Evolutionary conservation across 495 filamentous ascomycete genomes (phyloP).

Genomic region (Cudoniella acicularis): DNA sequence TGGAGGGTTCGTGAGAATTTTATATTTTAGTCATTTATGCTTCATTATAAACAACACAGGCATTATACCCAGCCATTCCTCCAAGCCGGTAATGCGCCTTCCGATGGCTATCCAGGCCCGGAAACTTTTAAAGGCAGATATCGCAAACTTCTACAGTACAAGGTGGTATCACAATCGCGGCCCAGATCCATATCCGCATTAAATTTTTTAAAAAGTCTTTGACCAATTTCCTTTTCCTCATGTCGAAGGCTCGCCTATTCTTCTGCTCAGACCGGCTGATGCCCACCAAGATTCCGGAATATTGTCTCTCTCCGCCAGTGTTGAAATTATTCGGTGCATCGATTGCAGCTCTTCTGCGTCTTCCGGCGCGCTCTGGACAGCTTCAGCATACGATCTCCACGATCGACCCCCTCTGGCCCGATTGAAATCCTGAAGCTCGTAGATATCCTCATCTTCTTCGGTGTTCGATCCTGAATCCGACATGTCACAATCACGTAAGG

Average conservation of each 20-base stretch:
- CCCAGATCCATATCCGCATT: neutral
- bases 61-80: neutral
- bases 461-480: conserved; percentile 20
- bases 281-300: conserved; percentile 78
- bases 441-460: conserved; percentile 28
- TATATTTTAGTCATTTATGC: too few species aligned
- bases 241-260: neutral
- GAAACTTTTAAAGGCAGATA: conserved; percentile 13
- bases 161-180: conserved; percentile 23
- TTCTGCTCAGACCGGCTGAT: conserved; percentile 63
- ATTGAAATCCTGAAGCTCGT: conserved; percentile 15
- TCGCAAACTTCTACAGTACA: conserved; percentile 23
- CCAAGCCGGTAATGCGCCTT: neutral
- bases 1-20: too few species aligned
- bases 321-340: conserved; percentile 65
- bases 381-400: conserved; percentile 34
- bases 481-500: conserved; percentile 19
- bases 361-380: conserved; percentile 13
- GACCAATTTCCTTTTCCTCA: neutral
- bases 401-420: conserved; percentile 4
- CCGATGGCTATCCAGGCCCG: neutral
- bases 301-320: conserved; percentile 62
- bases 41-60: neutral
- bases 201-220: neutral
- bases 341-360: conserved; percentile 48